Evolutionary conservation across 2,329 filamentous ascomycete species (phyloP), one percentile per base, ranked within the genome.

Genomic region (Hypoxylon sp.): DNA sequence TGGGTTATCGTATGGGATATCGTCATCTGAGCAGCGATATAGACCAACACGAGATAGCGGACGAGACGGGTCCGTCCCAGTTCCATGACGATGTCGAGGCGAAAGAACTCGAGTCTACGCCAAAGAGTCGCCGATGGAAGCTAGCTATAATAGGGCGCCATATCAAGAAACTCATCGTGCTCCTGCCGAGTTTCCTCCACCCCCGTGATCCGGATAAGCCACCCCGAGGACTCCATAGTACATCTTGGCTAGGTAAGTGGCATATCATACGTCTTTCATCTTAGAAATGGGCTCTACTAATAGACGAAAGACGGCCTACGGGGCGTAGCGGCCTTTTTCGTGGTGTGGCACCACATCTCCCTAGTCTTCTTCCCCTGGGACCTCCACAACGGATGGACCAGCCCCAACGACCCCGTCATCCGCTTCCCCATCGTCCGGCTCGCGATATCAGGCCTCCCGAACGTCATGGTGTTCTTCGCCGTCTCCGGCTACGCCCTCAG

Each of bases 321-420:
- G 70, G 85, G 85, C 5, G 82, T 86, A 55, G 84, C 85, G 3
- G 84, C 85, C 2, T 78, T 87, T 32, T 74, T 87, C 33, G 85
- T 88, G 4, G 87, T 86, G 65, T 78, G 80, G 61, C 81, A 84
- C 52, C 82, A 85, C 74, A 70, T 73, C 30, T 74, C 72, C 6
- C 68, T 78, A 9, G 48, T 77, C 6, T 76, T 68, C 64, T 77
- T 77, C 65, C 61, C 72, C 0, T 74, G 72, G 73, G 49, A 56
- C 32, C 59, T 77, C 24, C 72, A 78, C 64, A 48, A 68, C 2
- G 76, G 73, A 38, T 77, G 73, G 65, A 54, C 51, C 14, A 22
- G 49, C 33, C 49, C 62, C 28, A 60, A 63, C 12, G 64, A 68
- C 45, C 68, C 67, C 36, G 38, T 74, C 14, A 70, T 77, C 45